A percentile compares a stretch with the other conserved stretches of the same genome.
phyloP scores from a whole-genome alignment of 345 rosid species.

The Geranium rotundifolium region DNA sequence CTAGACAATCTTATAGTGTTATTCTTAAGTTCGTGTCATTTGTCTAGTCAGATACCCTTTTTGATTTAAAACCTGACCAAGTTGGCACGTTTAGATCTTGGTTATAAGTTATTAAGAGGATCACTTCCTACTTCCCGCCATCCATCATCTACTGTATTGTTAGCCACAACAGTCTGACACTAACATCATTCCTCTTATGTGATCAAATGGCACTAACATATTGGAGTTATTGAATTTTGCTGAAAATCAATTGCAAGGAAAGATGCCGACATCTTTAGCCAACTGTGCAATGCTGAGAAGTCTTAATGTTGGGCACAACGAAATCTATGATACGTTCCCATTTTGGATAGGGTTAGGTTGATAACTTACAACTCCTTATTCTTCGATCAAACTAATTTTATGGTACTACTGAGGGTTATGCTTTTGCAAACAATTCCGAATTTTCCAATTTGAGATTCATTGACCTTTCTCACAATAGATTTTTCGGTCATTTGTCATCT shows the following conservation, averaged over 20 bases:
- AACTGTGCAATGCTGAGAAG: too few relatives aligned
- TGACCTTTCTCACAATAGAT: neutral
- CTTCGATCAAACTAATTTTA: too few relatives aligned
- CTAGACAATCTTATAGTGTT: neutral
- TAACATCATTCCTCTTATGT: too few relatives aligned
- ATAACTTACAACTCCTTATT: too few relatives aligned
- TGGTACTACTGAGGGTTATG: too few relatives aligned
- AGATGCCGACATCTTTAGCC: neutral
- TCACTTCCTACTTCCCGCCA: constrained; percentile 6
- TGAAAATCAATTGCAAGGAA: too few relatives aligned
- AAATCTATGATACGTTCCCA: too few relatives aligned
- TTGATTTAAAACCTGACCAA: neutral
- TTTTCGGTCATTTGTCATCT: constrained; percentile 5
- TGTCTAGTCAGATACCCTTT: neutral
- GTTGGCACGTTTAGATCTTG: neutral
- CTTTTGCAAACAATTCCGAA: too few relatives aligned
- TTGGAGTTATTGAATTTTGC: too few relatives aligned
- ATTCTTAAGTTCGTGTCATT: neutral
- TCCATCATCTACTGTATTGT: neutral
- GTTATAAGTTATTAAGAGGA: constrained; percentile 3
- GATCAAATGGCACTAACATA: too few relatives aligned
- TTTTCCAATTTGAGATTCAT: constrained; percentile 8
- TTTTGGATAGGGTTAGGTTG: too few relatives aligned
- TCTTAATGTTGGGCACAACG: too few relatives aligned
- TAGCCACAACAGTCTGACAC: constrained; percentile 4